Conservation (phyloP, 2,329 filamentous ascomycete species). For the Scytalidium sp. region DNA sequence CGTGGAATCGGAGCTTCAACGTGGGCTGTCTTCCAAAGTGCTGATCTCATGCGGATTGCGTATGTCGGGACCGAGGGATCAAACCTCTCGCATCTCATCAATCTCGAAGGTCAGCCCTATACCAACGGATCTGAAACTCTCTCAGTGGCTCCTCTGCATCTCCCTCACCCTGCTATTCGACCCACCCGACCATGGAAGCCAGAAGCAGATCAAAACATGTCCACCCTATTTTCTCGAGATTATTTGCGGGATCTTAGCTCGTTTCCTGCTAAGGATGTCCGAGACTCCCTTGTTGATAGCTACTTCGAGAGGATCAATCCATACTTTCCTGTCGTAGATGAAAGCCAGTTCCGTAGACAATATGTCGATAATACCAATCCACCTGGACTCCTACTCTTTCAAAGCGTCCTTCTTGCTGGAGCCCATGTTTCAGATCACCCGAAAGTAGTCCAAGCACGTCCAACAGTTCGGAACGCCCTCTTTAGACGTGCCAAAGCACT, state of each 20-base stretch:
- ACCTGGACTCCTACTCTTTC: constrained; percentile 26
- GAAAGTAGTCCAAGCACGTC: constrained; percentile 17
- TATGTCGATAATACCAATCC: constrained; percentile 13
- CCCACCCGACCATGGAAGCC: constrained; percentile 15
- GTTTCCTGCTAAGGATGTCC: constrained; percentile 17
- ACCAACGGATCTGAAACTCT: neutral
- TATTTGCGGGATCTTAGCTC: constrained; percentile 10
- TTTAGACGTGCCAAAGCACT: constrained; percentile 24
- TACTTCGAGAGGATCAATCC: constrained; percentile 29
- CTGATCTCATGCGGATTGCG: constrained; percentile 12
- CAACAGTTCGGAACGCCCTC: constrained; percentile 18
- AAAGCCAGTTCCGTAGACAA: constrained; percentile 12
- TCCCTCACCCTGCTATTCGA: constrained; percentile 16
- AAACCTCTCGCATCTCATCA: constrained; percentile 9
- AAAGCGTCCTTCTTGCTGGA: constrained; percentile 25
- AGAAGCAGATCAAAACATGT: constrained; percentile 7
- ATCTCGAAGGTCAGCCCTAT: constrained; percentile 11
- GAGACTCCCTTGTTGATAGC: constrained; percentile 20
- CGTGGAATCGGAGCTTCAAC: constrained; percentile 10
- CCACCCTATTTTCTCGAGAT: constrained; percentile 1
- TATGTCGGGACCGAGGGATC: constrained; percentile 15
- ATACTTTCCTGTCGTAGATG: constrained; percentile 24
- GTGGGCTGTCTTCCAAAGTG: constrained; percentile 12
- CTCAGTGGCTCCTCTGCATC: constrained; percentile 8
- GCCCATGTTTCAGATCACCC: constrained; percentile 23